These are phyloP conservation scores for Perilla frutescens DNA, from an alignment of 257 asterid genomes.

Conservation along the genomic window DNA sequence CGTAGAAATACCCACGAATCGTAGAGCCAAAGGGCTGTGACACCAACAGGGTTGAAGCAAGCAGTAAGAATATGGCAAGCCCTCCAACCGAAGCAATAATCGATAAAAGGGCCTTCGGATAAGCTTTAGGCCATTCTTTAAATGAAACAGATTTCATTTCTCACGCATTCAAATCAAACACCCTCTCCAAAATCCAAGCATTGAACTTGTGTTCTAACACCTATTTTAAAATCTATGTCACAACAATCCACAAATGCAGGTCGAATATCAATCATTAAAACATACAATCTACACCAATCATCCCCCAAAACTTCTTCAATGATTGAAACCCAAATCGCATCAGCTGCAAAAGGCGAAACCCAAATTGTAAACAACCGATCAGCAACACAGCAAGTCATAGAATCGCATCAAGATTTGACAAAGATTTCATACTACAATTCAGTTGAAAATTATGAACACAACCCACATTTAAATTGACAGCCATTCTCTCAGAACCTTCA, in stretches of 20 bases:
- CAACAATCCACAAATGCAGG: constrained; percentile 25
- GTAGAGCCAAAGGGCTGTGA: constrained; percentile 65
- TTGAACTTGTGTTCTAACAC: constrained; percentile 17
- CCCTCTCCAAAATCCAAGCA: constrained; percentile 36
- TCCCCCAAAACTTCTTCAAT: constrained; percentile 9
- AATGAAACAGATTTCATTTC: constrained; percentile 56
- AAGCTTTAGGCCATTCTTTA: constrained; percentile 54
- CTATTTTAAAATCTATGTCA: constrained; percentile 3
- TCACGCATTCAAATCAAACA: constrained; percentile 31
- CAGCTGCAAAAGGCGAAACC: constrained; percentile 28
- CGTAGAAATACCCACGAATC: constrained; percentile 58
- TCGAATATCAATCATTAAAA: constrained; percentile 10
- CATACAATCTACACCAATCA: constrained; percentile 10
- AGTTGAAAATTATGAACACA: not conserved
- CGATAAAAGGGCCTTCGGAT: constrained; percentile 66
- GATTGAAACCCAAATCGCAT: not conserved
- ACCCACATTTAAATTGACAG: constrained; percentile 4
- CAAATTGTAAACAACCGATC: too few species aligned
- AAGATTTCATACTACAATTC: not conserved
- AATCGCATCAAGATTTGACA: not conserved
- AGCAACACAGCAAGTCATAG: too few species aligned
- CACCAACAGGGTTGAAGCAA: constrained; percentile 74
- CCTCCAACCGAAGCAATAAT: constrained; percentile 68
- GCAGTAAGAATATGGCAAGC: constrained; percentile 66
- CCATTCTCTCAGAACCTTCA: not conserved